These are phyloP conservation scores for Adansonia rubrostipa DNA, from an alignment of 441 rosid genomes.

Conservation along the genomic window DNA sequence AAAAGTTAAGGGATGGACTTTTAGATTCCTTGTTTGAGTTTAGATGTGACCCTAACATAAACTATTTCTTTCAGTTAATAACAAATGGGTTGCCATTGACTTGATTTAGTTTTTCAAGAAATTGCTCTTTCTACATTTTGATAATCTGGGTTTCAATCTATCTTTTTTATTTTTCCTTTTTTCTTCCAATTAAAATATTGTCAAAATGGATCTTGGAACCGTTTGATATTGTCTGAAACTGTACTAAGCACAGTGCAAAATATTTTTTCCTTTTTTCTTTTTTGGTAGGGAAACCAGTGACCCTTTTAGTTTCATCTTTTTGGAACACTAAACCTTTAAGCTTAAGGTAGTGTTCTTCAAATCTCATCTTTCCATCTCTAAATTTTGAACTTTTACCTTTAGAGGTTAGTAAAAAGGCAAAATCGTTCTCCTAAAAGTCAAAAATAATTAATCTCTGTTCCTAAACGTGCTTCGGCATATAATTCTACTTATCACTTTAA, in stretches of 20 bases:
- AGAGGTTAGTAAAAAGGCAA: background rate
- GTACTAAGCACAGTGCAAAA: background rate
- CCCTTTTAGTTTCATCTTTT: background rate
- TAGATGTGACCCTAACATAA: background rate
- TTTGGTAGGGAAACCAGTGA: background rate
- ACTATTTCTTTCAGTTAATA: background rate
- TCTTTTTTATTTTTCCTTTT: no score
- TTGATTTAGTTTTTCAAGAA: background rate
- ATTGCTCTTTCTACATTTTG: background rate
- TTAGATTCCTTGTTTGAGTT: background rate
- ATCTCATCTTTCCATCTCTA: background rate
- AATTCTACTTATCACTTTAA: no score
- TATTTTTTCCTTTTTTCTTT: background rate
- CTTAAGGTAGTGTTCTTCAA: background rate
- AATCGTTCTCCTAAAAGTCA: background rate
- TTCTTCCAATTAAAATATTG: background rate
- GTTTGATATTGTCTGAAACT: background rate
- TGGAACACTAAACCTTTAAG: background rate
- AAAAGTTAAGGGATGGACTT: background rate
- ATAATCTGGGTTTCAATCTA: background rate
- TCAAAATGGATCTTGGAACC: background rate
- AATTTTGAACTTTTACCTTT: background rate
- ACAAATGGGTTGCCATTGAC: background rate
- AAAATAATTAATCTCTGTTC: background rate
- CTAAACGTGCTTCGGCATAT: background rate